phyloP scores from a whole-genome alignment of 208 protist species.

The Strigomonas culicis region DNA sequence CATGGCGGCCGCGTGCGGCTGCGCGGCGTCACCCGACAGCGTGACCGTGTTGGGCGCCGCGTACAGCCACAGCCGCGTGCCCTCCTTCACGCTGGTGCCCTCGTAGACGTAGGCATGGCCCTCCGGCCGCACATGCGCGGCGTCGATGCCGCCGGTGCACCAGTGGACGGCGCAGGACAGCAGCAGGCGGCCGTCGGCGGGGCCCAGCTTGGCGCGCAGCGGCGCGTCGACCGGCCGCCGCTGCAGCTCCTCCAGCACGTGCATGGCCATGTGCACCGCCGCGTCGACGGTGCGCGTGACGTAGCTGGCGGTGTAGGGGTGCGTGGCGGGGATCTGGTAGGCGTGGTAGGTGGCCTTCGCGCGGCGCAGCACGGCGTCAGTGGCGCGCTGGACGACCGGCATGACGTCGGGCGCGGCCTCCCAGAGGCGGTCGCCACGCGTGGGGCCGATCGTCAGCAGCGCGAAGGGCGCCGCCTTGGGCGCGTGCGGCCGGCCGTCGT shows the following conservation, averaged over 20 bases:
- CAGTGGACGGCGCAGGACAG: slow-evolving; percentile 51
- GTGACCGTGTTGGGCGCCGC: slow-evolving; percentile 34
- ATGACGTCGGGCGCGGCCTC: slow-evolving; percentile 33
- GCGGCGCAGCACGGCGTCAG: slow-evolving; percentile 16
- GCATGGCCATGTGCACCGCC: slow-evolving; percentile 34
- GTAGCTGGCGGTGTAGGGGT: slow-evolving; percentile 39
- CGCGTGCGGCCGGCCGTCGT: slow-evolving; percentile 26
- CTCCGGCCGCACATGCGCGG: slow-evolving; percentile 26
- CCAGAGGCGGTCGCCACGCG: slow-evolving; percentile 31
- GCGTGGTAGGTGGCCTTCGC: slow-evolving; percentile 21
- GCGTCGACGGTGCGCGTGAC: slow-evolving; percentile 29
- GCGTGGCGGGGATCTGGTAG: slow-evolving; percentile 35
- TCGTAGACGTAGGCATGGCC: slow-evolving; percentile 28
- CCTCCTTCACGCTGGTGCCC: slow-evolving; percentile 31
- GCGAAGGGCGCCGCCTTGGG: slow-evolving; percentile 56
- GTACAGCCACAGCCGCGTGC: slow-evolving; percentile 37
- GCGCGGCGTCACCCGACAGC: slow-evolving; percentile 11
- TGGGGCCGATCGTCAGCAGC: slow-evolving; percentile 39
- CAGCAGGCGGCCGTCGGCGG: slow-evolving; percentile 23
- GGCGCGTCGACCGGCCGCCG: slow-evolving; percentile 25
- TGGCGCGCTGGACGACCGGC: slow-evolving; percentile 21
- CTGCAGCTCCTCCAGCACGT: slow-evolving; percentile 30
- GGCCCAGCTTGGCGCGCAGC: slow-evolving; percentile 24
- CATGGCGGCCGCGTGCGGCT: background rate
- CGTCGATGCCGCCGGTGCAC: slow-evolving; percentile 22